Conservation (phyloP, 106 monocot genomes). For the Hemerocallis citrina region DNA sequence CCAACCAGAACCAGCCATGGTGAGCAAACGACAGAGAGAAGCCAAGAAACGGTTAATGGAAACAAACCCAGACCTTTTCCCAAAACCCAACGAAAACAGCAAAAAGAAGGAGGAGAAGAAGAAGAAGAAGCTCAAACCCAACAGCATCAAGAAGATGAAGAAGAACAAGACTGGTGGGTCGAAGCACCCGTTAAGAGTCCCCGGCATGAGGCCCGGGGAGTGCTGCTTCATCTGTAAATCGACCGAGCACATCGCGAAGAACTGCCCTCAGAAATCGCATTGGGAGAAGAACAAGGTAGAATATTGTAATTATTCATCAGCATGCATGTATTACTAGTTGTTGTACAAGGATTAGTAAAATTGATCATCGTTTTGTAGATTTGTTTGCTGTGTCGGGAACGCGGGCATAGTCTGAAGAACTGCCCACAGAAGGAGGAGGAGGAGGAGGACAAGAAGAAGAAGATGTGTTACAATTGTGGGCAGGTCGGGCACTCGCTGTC, state of each 20-base stretch:
- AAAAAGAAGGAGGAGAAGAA: slow-evolving; percentile 38
- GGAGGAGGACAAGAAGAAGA: slow-evolving; percentile 23
- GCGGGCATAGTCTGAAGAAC: slow-evolving; percentile 88
- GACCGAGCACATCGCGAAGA: slow-evolving; percentile 69
- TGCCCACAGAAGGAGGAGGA: slow-evolving; percentile 58
- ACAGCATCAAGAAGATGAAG: slow-evolving; percentile 7
- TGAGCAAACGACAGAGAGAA: slow-evolving; percentile 59
- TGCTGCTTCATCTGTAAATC: slow-evolving; percentile 91
- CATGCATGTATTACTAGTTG: too few species aligned
- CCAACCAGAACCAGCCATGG: too few species aligned
- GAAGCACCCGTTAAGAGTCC: slow-evolving; percentile 63
- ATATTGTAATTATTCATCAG: too few species aligned
- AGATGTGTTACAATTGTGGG: slow-evolving; percentile 95
- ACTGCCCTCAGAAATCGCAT: slow-evolving; percentile 61
- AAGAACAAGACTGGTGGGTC: slow-evolving; percentile 4
- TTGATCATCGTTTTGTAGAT: slow-evolving; percentile 49
- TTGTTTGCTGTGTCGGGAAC: slow-evolving; percentile 81
- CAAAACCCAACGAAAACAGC: slow-evolving; percentile 20
- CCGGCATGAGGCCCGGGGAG: slow-evolving; percentile 91
- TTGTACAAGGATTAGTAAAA: too few species aligned
- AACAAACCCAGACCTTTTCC: slow-evolving; percentile 55
- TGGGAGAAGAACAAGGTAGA: slow-evolving; percentile 92
- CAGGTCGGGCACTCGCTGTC: slow-evolving; percentile 73
- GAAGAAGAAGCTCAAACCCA: slow-evolving; percentile 11
- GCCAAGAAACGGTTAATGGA: slow-evolving; percentile 68